Base-by-base conservation (phyloP, 805 yeast genomes). In the Pichia deserticola region DNA sequence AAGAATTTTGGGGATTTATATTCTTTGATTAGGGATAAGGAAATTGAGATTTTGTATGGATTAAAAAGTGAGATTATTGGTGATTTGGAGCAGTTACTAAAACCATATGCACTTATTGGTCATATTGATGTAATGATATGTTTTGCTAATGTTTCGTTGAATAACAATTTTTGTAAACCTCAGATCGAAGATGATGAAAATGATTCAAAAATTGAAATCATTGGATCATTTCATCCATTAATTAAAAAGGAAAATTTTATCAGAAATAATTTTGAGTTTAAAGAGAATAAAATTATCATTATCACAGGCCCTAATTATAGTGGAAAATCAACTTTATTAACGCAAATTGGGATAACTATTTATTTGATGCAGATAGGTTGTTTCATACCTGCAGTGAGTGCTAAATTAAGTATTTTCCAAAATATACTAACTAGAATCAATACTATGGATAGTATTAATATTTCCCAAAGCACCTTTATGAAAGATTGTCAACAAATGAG, bases 311-410 rank as follows among this genome's bases (percentile, higher is more conserved):
- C 79, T 0, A 74, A 75, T 54, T 68, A 67, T 33, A 73, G 78
- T 3, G 82, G 84, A 0, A 79, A 79, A 53, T 74, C 81, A 1
- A 78, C 79, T 0, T 71, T 70, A 49, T 58, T 79, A 20, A 58
- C 73, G 3, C 81, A 76, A 48, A 63, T 71, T 45, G 83, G 81
- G 0, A 54, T 77, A 34, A 69, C 75, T 6, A 74, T 76, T 0
- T 71, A 67, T 45, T 54, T 79, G 42, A 72, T 82, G 0, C 84
- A 79, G 46, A 66, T 78, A 36, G 83, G 84, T 1, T 74, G 77
- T 32, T 77, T 61, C 57, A 78, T 79, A 1, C 84, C 84, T 4
- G 81, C 80, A 0, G 5, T 2, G 1, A 56, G 59, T 1, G 81
- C 80, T 2, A 65, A 54, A 28, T 58, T 79, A 25, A 77, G 81